Base-by-base conservation (phyloP, 202 grass and related monocot genomes). In the Musa balbisiana region DNA sequence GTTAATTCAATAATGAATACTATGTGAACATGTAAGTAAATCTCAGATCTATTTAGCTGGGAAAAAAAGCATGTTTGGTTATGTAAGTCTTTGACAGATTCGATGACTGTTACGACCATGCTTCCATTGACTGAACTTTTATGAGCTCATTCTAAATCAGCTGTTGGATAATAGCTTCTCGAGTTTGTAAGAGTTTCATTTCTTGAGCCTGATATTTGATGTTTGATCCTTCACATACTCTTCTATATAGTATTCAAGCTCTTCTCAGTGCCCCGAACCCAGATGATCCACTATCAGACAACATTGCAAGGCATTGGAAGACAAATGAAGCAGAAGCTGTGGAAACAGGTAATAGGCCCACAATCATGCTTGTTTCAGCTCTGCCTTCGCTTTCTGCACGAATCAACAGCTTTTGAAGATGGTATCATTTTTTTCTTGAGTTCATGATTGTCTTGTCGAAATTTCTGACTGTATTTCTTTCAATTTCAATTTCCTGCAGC, bases 301-400 rank as follows among this genome's bases (percentile, higher is more conserved):
- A 92, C 80, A 85, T 92, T 62, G 90, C 87, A 67, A 92, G 89
- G 75, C 90, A 92, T 76, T 92, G 90, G 90, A 92, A 92, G 69
- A 10, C 84, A 75, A 92, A 89, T 12, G 90, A 92, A 80, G 87
- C 75, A 67, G 90, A 87, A 81, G 87, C 90, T 79, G 90, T 89
- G 60, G 90, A 89, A 81, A 89, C 87, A 77, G 90, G 90, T 92
- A 78, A 68, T 20, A 65, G 6, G 33, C 4, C 33, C 5, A 58
- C 1, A 15, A 11, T n/a, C 15, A 8, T 70, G 3, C 8, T 5
- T 3, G 11, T 75, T 58, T 13, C 15, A 15, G 11, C 23, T 75
- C 4, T 43, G 11, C 17, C 54, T n/a, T 62, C 0, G 4, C 33
- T 43, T 43, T 43, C 33, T 43, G 33, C 33, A 8, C 5, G 33